Evolutionary conservation across 1,139 yeast species (phyloP).

Genomic region (Diutina catenulata): DNA sequence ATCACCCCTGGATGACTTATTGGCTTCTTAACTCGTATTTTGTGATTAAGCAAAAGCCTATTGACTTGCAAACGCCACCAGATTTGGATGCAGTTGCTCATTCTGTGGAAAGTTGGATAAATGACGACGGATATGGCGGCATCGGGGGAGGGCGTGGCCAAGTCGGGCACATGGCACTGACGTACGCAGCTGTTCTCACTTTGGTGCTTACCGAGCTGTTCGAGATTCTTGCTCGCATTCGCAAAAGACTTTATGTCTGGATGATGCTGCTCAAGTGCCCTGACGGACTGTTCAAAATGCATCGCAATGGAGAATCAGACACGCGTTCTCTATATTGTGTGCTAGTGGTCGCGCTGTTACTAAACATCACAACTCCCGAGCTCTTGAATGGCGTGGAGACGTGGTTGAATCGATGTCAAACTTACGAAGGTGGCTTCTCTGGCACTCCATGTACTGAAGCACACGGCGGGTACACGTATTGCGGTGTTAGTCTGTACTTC

Average conservation of each 20-base stretch:
- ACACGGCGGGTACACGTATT: conserved; percentile 93
- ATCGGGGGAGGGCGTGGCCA: conserved; percentile 76
- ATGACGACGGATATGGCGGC: conserved; percentile 35
- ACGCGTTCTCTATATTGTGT: conserved; percentile 85
- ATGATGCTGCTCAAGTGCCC: conserved; percentile 46
- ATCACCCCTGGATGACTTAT: conserved; percentile 82
- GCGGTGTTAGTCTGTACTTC: conserved; percentile 70
- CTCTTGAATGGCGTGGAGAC: conserved; percentile 39
- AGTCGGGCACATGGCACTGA: conserved; percentile 72
- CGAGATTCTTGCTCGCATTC: conserved; percentile 16
- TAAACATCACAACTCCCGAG: conserved; percentile 53
- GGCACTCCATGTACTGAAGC: conserved; percentile 80
- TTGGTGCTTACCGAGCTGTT: conserved; percentile 43
- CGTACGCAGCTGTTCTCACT: conserved; percentile 68
- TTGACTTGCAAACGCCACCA: conserved; percentile 8
- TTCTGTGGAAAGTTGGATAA: neutral
- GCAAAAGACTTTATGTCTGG: conserved; percentile 46
- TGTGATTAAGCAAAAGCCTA: conserved; percentile 12
- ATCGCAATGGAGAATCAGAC: conserved; percentile 72
- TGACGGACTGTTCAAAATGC: conserved; percentile 72
- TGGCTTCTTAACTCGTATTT: conserved; percentile 59
- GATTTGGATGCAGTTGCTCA: neutral
- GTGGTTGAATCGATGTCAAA: conserved; percentile 69
- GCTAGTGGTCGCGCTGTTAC: conserved; percentile 56
- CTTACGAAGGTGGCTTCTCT: conserved; percentile 92